Evolutionary conservation across 2,329 filamentous ascomycete genomes (phyloP).

Genomic region (Aphanocladium album): DNA sequence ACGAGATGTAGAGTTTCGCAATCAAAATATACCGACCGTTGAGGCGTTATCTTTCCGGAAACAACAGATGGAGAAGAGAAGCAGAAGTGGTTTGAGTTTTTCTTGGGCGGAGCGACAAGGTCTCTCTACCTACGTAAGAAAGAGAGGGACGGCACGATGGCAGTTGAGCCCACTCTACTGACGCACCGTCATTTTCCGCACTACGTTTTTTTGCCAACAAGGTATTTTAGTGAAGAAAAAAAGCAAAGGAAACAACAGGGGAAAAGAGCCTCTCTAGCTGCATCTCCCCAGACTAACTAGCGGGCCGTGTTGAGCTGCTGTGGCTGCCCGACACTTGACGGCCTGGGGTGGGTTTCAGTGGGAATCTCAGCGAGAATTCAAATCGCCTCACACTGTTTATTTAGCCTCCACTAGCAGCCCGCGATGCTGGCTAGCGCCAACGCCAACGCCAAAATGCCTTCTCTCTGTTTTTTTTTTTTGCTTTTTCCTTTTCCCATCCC

Average conservation of each 20-base stretch:
- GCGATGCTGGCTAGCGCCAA: not conserved
- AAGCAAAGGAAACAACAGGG: not conserved
- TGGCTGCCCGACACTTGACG: not conserved
- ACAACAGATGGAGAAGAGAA: not conserved
- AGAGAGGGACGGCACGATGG: not conserved
- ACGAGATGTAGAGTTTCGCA: no score
- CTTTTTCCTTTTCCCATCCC: not conserved
- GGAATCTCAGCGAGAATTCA: not conserved
- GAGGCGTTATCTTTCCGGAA: not conserved
- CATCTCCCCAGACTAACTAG: not conserved
- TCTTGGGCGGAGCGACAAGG: not conserved
- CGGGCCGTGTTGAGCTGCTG: not conserved
- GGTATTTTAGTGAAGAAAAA: not conserved
- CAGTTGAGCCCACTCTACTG: not conserved
- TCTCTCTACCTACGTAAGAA: no score
- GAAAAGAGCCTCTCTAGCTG: not conserved
- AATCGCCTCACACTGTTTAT: not conserved
- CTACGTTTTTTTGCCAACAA: not conserved
- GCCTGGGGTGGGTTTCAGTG: not conserved
- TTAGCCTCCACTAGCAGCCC: not conserved
- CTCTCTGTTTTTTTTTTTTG: slow-evolving; percentile 1
- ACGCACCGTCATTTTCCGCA: not conserved
- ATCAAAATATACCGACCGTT: not conserved
- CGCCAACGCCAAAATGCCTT: not conserved
- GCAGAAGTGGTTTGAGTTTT: not conserved